These are phyloP conservation scores for Aureobasidium sp. DNA, from an alignment of 2,329 filamentous ascomycete species.

Conservation along the genomic window DNA sequence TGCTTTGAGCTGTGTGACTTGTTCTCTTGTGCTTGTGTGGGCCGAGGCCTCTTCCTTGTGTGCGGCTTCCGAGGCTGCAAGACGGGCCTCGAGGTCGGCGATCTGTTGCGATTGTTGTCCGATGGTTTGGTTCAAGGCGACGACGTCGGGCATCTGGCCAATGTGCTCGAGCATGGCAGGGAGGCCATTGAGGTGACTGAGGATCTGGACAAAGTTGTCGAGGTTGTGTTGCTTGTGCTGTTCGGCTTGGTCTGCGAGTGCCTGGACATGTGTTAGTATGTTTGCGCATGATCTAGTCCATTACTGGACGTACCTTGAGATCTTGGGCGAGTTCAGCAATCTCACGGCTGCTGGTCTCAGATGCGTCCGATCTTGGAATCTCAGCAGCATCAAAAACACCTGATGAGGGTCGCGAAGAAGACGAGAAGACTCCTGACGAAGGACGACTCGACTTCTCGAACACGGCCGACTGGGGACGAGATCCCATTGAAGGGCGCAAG, in stretches of 20 bases:
- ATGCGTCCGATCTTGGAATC: not conserved
- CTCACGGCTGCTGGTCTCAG: not conserved
- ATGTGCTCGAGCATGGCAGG: conserved; percentile 7
- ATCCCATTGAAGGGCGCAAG: conserved; percentile 5
- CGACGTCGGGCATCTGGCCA: not conserved
- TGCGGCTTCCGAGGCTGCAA: not conserved
- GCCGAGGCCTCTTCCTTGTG: not conserved
- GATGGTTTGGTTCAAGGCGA: not conserved
- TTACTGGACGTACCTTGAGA: not conserved
- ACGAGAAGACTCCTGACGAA: conserved; percentile 2
- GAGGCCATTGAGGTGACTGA: not conserved
- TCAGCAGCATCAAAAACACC: not conserved
- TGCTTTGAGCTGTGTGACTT: not conserved
- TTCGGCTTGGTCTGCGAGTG: conserved; percentile 5
- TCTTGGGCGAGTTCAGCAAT: conserved; percentile 6
- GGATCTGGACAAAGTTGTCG: conserved; percentile 7
- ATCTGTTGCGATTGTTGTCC: conserved; percentile 2
- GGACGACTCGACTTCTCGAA: conserved; percentile 1
- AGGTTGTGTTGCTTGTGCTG: conserved; percentile 8
- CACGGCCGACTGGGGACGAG: not conserved
- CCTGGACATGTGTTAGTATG: not conserved
- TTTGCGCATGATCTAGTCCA: not conserved
- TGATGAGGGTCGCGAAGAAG: not conserved
- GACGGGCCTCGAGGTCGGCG: conserved; percentile 5
- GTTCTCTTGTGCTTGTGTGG: not conserved